Percentiles rank a stretch among this genome's conserved stretches.
phyloP scores from a whole-genome alignment of 1,139 yeast genomes.

The Keqinozyma sinolaborantium region DNA sequence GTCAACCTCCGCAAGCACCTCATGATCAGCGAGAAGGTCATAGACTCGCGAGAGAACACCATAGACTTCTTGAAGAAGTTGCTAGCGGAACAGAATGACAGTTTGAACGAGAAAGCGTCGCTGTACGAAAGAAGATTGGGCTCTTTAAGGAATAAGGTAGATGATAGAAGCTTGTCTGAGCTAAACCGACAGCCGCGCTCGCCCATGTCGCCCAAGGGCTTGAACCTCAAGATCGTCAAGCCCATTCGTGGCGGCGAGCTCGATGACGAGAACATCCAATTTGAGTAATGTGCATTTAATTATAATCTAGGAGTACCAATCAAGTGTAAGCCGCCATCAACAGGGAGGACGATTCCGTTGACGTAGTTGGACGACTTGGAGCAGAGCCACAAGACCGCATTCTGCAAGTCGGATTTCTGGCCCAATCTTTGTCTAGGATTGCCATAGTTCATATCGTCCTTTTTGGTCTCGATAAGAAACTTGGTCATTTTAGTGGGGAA shows the following conservation, averaged over 20 bases:
- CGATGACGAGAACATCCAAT: conserved; percentile 3
- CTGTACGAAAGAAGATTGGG: conserved; percentile 50
- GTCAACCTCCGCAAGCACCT: conserved; percentile 42
- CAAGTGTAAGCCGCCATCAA: conserved; percentile 61
- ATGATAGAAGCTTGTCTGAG: conserved; percentile 6
- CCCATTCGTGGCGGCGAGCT: conserved; percentile 59
- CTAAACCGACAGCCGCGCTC: conserved; percentile 8
- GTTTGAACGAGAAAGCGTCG: conserved; percentile 48
- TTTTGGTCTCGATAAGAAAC: conserved; percentile 54
- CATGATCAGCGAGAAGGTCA: conserved; percentile 53
- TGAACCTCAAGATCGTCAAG: conserved; percentile 58
- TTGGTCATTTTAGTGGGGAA: conserved; percentile 75
- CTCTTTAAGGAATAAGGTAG: conserved; percentile 7
- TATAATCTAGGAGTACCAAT: conserved; percentile 11
- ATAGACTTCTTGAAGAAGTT: conserved; percentile 53
- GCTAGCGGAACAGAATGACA: conserved; percentile 49
- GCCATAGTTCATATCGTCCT: conserved; percentile 41
- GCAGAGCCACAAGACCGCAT: conserved; percentile 53
- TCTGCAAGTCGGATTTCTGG: conserved; percentile 54
- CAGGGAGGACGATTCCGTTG: conserved; percentile 66
- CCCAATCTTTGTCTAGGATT: conserved; percentile 71
- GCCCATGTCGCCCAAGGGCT: conserved; percentile 36
- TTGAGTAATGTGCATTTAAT: background rate
- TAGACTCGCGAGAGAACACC: conserved; percentile 57
- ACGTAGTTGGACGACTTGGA: conserved; percentile 58